Conservation (phyloP, 176 grass and related monocot species). For the Pontederia paniculata region DNA sequence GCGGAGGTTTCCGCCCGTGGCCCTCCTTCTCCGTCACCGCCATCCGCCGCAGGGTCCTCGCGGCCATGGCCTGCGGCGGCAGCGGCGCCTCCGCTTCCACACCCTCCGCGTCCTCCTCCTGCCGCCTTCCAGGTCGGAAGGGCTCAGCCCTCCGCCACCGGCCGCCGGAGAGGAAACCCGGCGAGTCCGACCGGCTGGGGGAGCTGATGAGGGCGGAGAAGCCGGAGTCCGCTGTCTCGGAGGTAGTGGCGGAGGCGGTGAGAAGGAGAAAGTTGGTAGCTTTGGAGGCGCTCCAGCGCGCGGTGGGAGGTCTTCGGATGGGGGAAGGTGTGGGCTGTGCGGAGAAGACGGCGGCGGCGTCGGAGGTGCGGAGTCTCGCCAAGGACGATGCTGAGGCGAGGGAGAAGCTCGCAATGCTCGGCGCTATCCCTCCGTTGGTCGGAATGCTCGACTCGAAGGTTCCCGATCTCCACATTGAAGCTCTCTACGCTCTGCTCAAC, state of each 20-base stretch:
- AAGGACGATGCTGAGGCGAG: conserved; percentile 55
- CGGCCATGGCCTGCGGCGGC: neutral
- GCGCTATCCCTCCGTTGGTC: conserved; percentile 74
- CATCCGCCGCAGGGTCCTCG: neutral
- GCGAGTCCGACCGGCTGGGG: conserved; percentile 39
- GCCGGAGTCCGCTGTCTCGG: conserved; percentile 39
- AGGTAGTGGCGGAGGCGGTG: conserved; percentile 16
- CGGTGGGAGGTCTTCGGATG: neutral
- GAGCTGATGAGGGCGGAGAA: conserved; percentile 45
- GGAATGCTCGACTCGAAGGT: conserved; percentile 46
- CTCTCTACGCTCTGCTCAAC: conserved; percentile 88
- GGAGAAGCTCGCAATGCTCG: conserved; percentile 73
- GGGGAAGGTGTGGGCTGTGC: conserved; percentile 43
- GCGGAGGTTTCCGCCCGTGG: neutral
- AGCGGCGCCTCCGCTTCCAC: conserved; percentile 18
- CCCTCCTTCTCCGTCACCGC: neutral
- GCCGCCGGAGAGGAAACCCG: conserved; percentile 7
- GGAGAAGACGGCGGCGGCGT: conserved; percentile 37
- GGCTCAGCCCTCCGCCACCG: conserved; percentile 20
- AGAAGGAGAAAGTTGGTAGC: conserved; percentile 27
- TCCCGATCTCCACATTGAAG: conserved; percentile 29
- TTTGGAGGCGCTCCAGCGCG: conserved; percentile 18
- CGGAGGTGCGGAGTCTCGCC: conserved; percentile 53
- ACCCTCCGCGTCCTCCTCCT: neutral
- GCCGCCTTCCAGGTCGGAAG: conserved; percentile 7